phyloP scores from a whole-genome alignment of 257 asterid species.

The Verbena officinalis region DNA sequence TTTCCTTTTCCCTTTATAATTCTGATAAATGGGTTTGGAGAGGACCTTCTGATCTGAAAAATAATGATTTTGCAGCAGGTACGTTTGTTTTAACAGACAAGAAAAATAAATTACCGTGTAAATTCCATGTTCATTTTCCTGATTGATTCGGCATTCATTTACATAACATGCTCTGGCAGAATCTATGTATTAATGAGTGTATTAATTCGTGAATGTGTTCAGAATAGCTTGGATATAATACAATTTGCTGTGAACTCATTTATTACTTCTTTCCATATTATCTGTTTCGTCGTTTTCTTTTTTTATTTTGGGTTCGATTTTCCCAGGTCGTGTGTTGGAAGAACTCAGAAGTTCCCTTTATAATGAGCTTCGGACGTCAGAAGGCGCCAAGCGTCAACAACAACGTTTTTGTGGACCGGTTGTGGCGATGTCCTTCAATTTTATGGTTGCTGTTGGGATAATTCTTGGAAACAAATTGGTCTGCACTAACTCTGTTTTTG shows the following conservation, averaged over 20 bases:
- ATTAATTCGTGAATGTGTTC: too few species aligned
- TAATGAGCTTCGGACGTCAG: conserved; percentile 77
- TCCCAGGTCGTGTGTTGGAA: conserved; percentile 78
- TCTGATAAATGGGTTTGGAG: neutral
- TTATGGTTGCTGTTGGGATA: conserved; percentile 80
- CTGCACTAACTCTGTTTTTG: conserved; percentile 25
- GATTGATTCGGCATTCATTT: neutral
- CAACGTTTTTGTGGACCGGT: conserved; percentile 73
- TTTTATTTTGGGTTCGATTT: neutral
- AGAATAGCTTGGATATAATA: too few species aligned
- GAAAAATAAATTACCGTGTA: neutral
- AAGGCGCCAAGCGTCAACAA: conserved; percentile 85
- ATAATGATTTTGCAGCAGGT: conserved; percentile 2
- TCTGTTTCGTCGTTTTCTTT: neutral
- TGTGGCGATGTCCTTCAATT: conserved; percentile 82
- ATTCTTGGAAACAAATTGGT: conserved; percentile 87
- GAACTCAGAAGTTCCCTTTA: conserved; percentile 73
- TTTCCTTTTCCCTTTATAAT: neutral
- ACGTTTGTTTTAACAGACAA: neutral
- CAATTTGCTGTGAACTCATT: neutral
- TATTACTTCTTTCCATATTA: neutral
- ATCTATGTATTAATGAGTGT: neutral
- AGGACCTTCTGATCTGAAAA: neutral
- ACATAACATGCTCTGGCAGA: neutral
- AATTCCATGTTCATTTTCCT: neutral